Percentiles rank a stretch among this genome's conserved stretches.
phyloP scores from a whole-genome alignment of 768 basidiomycete species.

The Tulasnella sp. region DNA sequence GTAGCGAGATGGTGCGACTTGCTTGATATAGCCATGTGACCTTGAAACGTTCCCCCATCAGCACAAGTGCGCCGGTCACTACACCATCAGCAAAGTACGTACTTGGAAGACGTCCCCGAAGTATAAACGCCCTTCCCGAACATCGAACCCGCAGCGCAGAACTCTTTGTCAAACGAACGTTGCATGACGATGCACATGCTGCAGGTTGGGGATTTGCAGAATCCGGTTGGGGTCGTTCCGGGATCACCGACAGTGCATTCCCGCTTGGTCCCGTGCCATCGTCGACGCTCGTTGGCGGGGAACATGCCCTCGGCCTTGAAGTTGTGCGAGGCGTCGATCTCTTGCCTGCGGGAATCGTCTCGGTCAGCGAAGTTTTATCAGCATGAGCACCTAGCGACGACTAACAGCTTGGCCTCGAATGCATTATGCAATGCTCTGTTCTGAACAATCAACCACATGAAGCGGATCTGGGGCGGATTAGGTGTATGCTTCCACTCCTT shows the following conservation, averaged over 20 bases:
- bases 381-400: too few relatives aligned
- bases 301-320: background rate
- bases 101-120: slow-evolving; percentile 14
- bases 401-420: background rate
- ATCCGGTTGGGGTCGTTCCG: background rate
- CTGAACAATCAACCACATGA: background rate
- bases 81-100: too few relatives aligned
- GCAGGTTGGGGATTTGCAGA: background rate
- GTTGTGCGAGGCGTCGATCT: background rate
- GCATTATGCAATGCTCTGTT: background rate
- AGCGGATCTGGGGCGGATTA: background rate
- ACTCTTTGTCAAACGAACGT: background rate
- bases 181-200: background rate
- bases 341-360: background rate
- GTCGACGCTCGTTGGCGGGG: background rate
- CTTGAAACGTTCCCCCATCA: background rate
- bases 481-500: background rate
- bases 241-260: slow-evolving; percentile 5
- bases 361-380: too few relatives aligned
- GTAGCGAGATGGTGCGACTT: background rate
- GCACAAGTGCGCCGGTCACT: too few relatives aligned
- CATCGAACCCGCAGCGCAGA: background rate
- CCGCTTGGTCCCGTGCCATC: background rate
- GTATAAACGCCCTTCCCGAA: background rate
- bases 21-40: background rate